Base-by-base conservation (phyloP, 2,329 filamentous ascomycete genomes). In the Colletotrichum lentis region DNA sequence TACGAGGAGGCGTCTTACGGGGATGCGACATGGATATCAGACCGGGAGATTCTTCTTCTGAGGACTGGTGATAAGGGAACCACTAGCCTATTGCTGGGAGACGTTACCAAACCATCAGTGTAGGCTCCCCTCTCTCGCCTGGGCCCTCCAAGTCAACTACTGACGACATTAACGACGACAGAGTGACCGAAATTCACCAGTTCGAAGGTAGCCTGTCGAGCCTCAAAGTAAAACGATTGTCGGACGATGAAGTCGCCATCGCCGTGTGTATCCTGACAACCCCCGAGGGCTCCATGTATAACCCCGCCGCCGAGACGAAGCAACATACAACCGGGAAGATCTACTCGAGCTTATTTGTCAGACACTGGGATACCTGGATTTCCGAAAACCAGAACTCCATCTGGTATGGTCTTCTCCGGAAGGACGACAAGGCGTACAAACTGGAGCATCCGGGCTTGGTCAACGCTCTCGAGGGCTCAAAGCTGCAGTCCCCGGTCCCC, bases 311-410 rank as follows among this genome's bases (percentile, higher is more conserved):
- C 16, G 88, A 86, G 44, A 80, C 86, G 70, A 87, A 89, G 74
- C 81, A 86, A 2, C 79, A 83, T 27, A 90, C 90, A 22, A 86
- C 87, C 3, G 93, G 88, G 35, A 89, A 86, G 73, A 85, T 93
- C 24, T 96, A 96, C 77, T 88, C 87, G 22, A 87, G 86, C 55
- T 86, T 94, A 31, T 96, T 92, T 74, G 91, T 92, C 35, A 87
- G 93, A 16, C 92, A 96, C 74, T 96, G 93, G 93, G 92, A 96
- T 76, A 78, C 85, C n/a, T 96, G 90, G 79, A 82, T 89, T 31
- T 88, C 86, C 0, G 85, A 89, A 53, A 89, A 92, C 73, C 88
- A 85, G 69, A 90, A 89, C 73, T 86, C 90, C 2, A 84, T 97
- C 35, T 96, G 90, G 84, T 91, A 92, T 37, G 89, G 89, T 39